phyloP scores from a whole-genome alignment of 177 flowering plant genomes.

The Vitis hybrid region DNA sequence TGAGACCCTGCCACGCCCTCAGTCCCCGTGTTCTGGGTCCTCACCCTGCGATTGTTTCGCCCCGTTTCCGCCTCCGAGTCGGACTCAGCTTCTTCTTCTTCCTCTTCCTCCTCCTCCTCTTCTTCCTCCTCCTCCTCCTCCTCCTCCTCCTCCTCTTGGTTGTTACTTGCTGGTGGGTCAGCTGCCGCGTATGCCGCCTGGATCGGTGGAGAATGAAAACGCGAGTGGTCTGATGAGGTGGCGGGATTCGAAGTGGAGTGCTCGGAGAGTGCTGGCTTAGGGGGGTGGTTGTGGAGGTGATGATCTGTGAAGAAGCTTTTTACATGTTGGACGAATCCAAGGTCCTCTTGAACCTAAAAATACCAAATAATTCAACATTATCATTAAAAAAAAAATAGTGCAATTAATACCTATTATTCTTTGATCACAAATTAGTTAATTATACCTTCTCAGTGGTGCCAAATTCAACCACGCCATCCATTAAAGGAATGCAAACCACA shows the following conservation, averaged over 20 bases:
- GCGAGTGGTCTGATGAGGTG: constrained; percentile 39
- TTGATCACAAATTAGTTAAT: background rate
- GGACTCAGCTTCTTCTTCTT: constrained; percentile 42
- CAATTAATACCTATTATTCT: too few species aligned
- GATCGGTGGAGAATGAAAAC: constrained; percentile 36
- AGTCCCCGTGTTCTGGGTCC: background rate
- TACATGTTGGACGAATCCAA: constrained; percentile 49
- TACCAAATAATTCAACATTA: too few species aligned
- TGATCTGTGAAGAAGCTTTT: constrained; percentile 62
- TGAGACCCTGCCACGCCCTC: constrained; percentile 1
- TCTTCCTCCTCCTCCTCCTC: constrained; percentile 30
- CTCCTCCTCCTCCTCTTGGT: constrained; percentile 16
- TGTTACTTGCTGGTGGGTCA: constrained; percentile 19
- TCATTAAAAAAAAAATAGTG: background rate
- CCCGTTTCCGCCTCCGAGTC: constrained; percentile 54
- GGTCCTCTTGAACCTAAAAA: constrained; percentile 71
- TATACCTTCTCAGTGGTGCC: constrained; percentile 77
- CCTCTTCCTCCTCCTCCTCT: constrained; percentile 48
- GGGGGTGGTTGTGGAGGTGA: constrained; percentile 35
- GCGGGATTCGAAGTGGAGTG: constrained; percentile 87
- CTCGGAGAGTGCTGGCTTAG: constrained; percentile 92
- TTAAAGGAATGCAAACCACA: constrained; percentile 81
- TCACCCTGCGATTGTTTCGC: constrained; percentile 7
- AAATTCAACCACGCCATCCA: constrained; percentile 81
- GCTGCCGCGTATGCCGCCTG: constrained; percentile 20